These are phyloP conservation scores for Aspergillus clavatus DNA, from an alignment of 2,329 filamentous ascomycete species.

Conservation along the genomic window DNA sequence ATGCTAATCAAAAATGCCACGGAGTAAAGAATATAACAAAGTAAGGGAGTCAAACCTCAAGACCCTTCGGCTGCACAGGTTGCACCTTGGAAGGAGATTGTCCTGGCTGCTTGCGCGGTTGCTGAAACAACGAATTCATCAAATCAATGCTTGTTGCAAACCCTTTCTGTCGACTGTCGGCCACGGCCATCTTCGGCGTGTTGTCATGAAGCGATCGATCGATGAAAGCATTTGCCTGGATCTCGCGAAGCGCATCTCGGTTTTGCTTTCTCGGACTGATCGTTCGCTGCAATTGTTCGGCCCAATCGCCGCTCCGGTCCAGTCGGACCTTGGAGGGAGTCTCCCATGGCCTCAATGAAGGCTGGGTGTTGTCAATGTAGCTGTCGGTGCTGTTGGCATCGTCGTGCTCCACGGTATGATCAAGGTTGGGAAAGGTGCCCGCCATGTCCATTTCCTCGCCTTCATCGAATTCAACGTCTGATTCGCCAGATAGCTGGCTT, in stretches of 20 bases:
- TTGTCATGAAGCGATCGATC: conserved; percentile 40
- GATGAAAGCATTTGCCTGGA: conserved; percentile 56
- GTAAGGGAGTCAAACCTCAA: conserved; percentile 76
- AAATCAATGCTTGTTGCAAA: conserved; percentile 89
- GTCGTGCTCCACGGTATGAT: conserved; percentile 71
- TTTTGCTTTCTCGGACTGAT: conserved; percentile 92
- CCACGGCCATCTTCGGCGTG: conserved; percentile 23
- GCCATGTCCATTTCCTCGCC: conserved; percentile 78
- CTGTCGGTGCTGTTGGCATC: conserved; percentile 43
- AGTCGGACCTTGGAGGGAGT: conserved; percentile 53
- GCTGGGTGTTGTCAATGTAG: conserved; percentile 47
- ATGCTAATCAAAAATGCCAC: neutral
- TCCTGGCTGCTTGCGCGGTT: conserved; percentile 48
- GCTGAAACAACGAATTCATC: conserved; percentile 89
- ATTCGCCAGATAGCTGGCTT: conserved; percentile 55
- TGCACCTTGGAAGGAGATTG: conserved; percentile 50
- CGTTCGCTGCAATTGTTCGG: conserved; percentile 86
- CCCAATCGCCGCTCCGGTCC: conserved; percentile 75
- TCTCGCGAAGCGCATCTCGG: conserved; percentile 65
- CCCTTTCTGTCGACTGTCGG: conserved; percentile 47
- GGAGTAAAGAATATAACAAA: conserved; percentile 42
- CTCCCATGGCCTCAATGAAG: conserved; percentile 28
- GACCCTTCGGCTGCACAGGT: conserved; percentile 58
- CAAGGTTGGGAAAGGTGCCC: conserved; percentile 68
- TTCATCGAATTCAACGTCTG: conserved; percentile 58